These are phyloP conservation scores for Bruguiera parviflora DNA, from an alignment of 345 rosid genomes.

Conservation along the genomic window DNA sequence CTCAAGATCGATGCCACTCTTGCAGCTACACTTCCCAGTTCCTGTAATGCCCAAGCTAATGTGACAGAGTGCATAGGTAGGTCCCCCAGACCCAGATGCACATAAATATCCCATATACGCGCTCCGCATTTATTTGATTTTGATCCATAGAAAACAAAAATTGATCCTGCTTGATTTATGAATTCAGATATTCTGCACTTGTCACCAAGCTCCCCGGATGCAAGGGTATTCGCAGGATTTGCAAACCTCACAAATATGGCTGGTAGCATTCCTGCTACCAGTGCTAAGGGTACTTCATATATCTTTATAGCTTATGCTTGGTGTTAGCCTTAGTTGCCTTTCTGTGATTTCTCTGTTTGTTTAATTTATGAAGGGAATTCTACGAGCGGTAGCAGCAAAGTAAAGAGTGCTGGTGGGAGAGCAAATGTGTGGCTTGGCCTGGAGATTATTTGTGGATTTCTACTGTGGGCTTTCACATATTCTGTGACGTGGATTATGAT, in stretches of 20 bases:
- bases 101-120: too few relatives aligned
- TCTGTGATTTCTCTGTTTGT: not conserved
- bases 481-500: not conserved
- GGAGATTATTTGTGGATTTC: slow-evolving; percentile 31
- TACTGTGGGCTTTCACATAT: slow-evolving; percentile 14
- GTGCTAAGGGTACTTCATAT: slow-evolving; percentile 35
- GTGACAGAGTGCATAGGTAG: slow-evolving; percentile 57
- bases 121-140: too few relatives aligned
- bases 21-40: slow-evolving; percentile 56
- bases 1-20: slow-evolving; percentile 54
- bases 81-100: slow-evolving; percentile 1
- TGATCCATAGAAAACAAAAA: too few relatives aligned
- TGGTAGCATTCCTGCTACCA: slow-evolving; percentile 13
- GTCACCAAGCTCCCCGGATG: slow-evolving; percentile 57
- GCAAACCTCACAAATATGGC: slow-evolving; percentile 38
- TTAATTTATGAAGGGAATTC: slow-evolving; percentile 14
- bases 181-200: slow-evolving; percentile 55
- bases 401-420: slow-evolving; percentile 38
- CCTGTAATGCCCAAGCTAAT: slow-evolving; percentile 49
- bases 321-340: not conserved
- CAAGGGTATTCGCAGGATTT: slow-evolving; percentile 54
- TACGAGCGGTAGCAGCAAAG: not conserved
- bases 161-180: not conserved
- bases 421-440: slow-evolving; percentile 28
- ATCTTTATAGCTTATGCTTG: not conserved